These are phyloP conservation scores for Euryodendron excelsum DNA, from an alignment of 148 eudicot species.

Conservation along the genomic window DNA sequence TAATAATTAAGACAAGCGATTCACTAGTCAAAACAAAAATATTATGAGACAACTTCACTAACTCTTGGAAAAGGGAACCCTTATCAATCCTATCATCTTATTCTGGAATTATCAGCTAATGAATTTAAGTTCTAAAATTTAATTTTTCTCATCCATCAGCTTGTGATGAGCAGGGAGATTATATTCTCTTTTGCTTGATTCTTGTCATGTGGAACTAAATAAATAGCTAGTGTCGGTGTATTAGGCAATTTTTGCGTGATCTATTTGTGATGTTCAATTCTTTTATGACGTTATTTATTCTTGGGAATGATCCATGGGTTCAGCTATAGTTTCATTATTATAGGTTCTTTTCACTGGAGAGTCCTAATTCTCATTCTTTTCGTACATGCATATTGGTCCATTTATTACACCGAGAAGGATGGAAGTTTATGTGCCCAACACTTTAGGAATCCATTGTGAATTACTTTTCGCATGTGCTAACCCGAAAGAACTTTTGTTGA, in stretches of 20 bases:
- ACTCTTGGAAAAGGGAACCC: not conserved
- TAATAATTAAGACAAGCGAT: no score
- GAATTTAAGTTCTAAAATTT: not conserved
- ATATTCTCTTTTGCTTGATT: not conserved
- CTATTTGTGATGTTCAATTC: no score
- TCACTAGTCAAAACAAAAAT: no score
- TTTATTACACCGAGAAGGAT: no score
- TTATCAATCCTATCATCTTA: not conserved
- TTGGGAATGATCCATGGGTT: no score
- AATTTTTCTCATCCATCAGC: not conserved
- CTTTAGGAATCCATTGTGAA: not conserved
- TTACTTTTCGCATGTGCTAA: constrained; percentile 4
- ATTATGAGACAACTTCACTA: no score
- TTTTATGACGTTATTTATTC: no score
- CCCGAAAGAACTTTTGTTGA: not conserved
- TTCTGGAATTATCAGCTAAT: not conserved
- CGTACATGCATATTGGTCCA: not conserved
- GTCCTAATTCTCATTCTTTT: not conserved
- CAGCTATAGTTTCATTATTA: no score
- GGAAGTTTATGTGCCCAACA: no score
- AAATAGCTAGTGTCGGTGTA: not conserved
- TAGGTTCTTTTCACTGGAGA: constrained; percentile 3
- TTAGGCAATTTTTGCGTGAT: not conserved
- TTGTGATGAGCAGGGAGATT: not conserved
- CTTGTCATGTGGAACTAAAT: not conserved